A percentile compares a stretch with the other conserved stretches of the same genome.
Conservation (phyloP, 805 yeast genomes). For the Pichia gijzeniarum region DNA sequence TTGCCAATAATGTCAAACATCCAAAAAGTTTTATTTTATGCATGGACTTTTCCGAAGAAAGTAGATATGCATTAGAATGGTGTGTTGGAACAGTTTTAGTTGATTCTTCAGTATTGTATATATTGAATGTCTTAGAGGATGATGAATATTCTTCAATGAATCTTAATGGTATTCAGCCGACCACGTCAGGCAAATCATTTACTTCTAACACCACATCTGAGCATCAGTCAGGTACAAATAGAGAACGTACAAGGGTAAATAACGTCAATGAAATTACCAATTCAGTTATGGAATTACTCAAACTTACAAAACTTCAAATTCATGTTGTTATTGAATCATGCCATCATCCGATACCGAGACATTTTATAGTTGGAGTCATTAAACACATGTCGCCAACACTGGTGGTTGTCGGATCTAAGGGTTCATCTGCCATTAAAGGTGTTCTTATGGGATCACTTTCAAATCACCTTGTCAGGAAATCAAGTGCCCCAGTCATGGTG, state of each 20-base stretch:
- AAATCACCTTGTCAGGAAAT: conserved; percentile 64
- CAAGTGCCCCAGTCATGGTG: conserved; percentile 75
- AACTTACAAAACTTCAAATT: conserved; percentile 62
- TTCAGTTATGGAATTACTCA: conserved; percentile 39
- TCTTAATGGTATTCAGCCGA: conserved; percentile 31
- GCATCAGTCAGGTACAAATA: conserved; percentile 15
- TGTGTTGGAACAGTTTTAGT: conserved; percentile 77
- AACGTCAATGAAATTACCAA: conserved; percentile 40
- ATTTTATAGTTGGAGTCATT: conserved; percentile 60
- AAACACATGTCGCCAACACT: conserved; percentile 67
- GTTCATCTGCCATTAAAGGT: conserved; percentile 65
- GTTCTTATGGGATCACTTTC: conserved; percentile 68
- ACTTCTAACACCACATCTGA: conserved; percentile 2
- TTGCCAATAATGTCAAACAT: conserved; percentile 15
- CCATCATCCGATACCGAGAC: conserved; percentile 71
- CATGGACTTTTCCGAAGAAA: conserved; percentile 77
- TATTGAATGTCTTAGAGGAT: conserved; percentile 54
- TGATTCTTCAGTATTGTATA: conserved; percentile 75
- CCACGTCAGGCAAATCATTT: conserved; percentile 9
- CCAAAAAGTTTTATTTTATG: conserved; percentile 67
- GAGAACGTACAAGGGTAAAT: conserved; percentile 36
- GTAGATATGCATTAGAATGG: conserved; percentile 81
- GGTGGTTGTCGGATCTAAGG: conserved; percentile 72
- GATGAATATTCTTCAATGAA: conserved; percentile 32
- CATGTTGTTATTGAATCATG: conserved; percentile 69